Conservation (phyloP, 2,329 filamentous ascomycete genomes). For the Parastagonospora avenae region DNA sequence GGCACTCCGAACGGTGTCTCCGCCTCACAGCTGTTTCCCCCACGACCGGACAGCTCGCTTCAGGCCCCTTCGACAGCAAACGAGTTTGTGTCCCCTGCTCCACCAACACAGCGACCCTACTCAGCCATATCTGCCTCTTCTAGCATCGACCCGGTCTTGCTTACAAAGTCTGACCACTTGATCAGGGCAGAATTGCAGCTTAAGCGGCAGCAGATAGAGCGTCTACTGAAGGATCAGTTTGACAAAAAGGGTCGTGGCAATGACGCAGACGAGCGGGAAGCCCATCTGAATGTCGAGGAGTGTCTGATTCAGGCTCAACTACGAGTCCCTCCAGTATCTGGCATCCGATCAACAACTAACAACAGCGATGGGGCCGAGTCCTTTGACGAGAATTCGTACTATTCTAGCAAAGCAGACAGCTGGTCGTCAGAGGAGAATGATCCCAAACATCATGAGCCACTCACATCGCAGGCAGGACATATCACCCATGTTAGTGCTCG, state of each 20-base stretch:
- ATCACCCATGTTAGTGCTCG: constrained; percentile 23
- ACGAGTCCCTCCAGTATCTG: constrained; percentile 72
- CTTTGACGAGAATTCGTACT: constrained; percentile 92
- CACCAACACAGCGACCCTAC: constrained; percentile 37
- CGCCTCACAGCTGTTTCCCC: constrained; percentile 31
- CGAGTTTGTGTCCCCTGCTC: constrained; percentile 27
- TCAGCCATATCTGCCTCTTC: constrained; percentile 58
- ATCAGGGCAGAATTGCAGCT: constrained; percentile 81
- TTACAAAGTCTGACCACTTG: constrained; percentile 84
- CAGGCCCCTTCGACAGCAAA: constrained; percentile 27
- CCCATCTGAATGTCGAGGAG: constrained; percentile 50
- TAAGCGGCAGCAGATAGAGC: constrained; percentile 81
- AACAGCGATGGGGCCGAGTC: constrained; percentile 75
- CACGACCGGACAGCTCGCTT: constrained; percentile 36
- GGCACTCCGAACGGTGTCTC: constrained; percentile 33
- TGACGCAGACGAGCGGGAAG: constrained; percentile 55
- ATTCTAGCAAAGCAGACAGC: constrained; percentile 87
- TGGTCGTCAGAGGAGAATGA: constrained; percentile 63
- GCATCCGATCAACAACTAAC: constrained; percentile 60
- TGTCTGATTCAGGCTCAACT: constrained; percentile 66
- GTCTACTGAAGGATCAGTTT: constrained; percentile 74
- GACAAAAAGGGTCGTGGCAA: constrained; percentile 63
- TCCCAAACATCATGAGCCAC: constrained; percentile 33
- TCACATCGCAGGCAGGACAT: constrained; percentile 34
- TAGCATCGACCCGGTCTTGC: constrained; percentile 79